Evolutionary conservation across 164 flowering plant genomes (phyloP).

Genomic region (Aristolochia californica): DNA sequence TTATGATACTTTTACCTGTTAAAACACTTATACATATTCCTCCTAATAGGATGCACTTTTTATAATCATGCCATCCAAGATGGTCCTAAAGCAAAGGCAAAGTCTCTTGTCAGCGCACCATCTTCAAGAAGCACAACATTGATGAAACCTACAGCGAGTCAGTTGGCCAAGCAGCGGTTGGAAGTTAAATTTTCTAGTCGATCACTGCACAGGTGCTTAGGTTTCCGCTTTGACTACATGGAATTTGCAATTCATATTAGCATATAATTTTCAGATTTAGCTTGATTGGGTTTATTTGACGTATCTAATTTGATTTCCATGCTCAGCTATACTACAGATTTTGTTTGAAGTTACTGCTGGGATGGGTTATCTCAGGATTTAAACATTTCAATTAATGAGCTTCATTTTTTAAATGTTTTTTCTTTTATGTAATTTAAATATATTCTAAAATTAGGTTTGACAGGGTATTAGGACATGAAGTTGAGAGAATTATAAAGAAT

Average conservation of each 20-base stretch:
- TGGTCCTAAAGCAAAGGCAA: constrained; percentile 13
- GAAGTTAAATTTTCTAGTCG: constrained; percentile 33
- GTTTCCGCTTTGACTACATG: not conserved
- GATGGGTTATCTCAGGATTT: too few species aligned
- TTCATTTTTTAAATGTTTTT: too few species aligned
- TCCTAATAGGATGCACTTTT: not conserved
- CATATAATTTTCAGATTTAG: too few species aligned
- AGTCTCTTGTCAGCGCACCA: constrained; percentile 21
- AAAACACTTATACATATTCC: too few species aligned
- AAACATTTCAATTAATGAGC: too few species aligned
- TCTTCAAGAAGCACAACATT: constrained; percentile 58
- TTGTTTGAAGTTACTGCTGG: too few species aligned
- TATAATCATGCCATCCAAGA: not conserved
- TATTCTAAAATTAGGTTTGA: not conserved
- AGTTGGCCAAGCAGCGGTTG: constrained; percentile 67
- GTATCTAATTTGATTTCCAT: too few species aligned
- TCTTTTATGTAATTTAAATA: too few species aligned
- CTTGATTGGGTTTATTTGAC: too few species aligned
- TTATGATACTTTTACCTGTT: too few species aligned
- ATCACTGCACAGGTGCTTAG: constrained; percentile 13
- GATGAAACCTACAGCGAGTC: constrained; percentile 98
- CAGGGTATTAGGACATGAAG: not conserved
- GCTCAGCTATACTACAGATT: too few species aligned
- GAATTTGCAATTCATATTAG: not conserved
- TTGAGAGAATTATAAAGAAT: not conserved